Evolutionary conservation across 2,329 filamentous ascomycete genomes (phyloP), one percentile per base, ranked within the genome.

Genomic region (Ophiostoma populinum): DNA sequence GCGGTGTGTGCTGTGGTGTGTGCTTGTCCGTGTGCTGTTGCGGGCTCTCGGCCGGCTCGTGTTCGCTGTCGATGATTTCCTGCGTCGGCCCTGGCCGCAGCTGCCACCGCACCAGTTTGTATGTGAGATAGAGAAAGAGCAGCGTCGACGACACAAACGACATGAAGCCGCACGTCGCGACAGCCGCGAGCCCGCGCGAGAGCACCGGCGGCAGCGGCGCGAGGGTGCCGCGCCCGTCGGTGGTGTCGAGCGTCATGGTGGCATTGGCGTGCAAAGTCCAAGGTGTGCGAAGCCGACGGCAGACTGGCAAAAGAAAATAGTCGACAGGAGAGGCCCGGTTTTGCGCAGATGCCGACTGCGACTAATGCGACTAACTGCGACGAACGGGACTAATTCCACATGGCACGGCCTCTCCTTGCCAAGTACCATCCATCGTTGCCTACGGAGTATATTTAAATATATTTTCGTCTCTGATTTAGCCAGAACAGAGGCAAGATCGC

Each of bases 101-200:
- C 21, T 50, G 50, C 56, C 56, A 58, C 29, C 40, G 42, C 16
- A 53, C 25, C 24, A 58, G 42, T 43, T 56, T 56, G 42, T 49
- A 53, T 1, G 47, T 51, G 15, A 59, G 45, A 36, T 51, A 56
- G 20, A 43, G 16, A 20, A 58, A 49, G 6, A 59, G 42, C n/a
- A 43, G 38, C 3, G 50, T 28, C 7, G 48, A 49, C 9, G 53
- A 46, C 9, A 57, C 29, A 42, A 58, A 57, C 20, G 56, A 58
- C 11, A 52, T 37, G 21, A 56, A 47, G 29, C 50, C 55, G 36
- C 56, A 52, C 17, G 51, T 46, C 26, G 50, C 46, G 21, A 59
- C 53, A n/a, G 54, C 54, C 8, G 51, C 48, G 17, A 58, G 51
- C 19, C 56, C 56, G 33, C 50, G 46, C 12, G 44, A 46, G 16